phyloP scores from a whole-genome alignment of 441 rosid species.

The Eruca vesicaria region DNA sequence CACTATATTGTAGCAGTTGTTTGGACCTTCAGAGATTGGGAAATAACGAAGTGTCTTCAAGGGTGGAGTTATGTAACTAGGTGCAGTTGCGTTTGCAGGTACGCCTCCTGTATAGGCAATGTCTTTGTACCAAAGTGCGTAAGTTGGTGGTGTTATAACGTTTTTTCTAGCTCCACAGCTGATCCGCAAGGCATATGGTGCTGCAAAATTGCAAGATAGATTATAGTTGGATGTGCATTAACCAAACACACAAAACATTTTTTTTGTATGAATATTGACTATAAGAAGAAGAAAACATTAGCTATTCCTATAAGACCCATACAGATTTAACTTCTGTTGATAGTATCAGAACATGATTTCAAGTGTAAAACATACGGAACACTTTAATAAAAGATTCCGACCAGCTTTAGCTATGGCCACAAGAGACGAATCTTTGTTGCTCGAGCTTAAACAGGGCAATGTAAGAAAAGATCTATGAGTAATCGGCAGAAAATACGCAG shows the following conservation, averaged over 20 bases:
- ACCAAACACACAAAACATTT: neutral
- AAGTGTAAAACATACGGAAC: neutral
- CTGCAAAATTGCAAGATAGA: slow-evolving; percentile 38
- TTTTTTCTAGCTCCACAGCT: slow-evolving; percentile 83
- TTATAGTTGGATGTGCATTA: neutral
- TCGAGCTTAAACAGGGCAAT: neutral
- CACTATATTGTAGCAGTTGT: slow-evolving; percentile 76
- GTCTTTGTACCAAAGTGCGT: slow-evolving; percentile 87
- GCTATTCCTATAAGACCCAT: neutral
- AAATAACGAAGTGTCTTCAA: slow-evolving; percentile 77
- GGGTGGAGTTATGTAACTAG: slow-evolving; percentile 66
- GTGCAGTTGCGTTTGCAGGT: slow-evolving; percentile 58
- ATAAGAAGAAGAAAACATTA: neutral
- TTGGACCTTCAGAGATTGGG: slow-evolving; percentile 85
- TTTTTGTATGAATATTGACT: neutral
- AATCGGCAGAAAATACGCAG: no score
- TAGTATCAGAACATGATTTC: neutral
- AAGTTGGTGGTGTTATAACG: slow-evolving; percentile 68
- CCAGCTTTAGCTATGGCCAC: neutral
- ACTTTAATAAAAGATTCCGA: neutral
- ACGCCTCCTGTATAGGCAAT: slow-evolving; percentile 91
- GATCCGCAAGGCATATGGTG: slow-evolving; percentile 85
- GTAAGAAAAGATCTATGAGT: neutral
- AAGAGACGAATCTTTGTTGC: neutral
- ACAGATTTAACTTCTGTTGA: neutral